Base-by-base conservation (phyloP, 2,329 filamentous ascomycete species). In the Colletotrichum salicis region DNA sequence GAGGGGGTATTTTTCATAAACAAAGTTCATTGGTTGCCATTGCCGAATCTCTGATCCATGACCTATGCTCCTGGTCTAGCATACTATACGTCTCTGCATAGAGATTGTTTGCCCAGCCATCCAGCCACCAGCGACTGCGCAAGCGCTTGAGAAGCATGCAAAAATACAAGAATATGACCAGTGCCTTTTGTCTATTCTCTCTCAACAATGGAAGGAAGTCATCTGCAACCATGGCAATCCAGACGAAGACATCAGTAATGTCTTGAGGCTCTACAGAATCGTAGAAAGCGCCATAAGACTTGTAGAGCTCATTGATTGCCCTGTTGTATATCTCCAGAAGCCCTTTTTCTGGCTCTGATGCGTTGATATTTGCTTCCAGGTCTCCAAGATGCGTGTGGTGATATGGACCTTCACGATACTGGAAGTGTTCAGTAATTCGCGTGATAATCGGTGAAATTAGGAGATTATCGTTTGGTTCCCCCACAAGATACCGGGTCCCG, bases 171-270 rank as follows among this genome's bases (percentile, higher is more conserved):
- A 81, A 81, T 7, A 84, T 80, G 51, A 76, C 76, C 3, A 83
- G 59, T 0, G 79, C 76, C 31, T 78, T 78, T 63, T 78, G 79
- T 19, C 69, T 69, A 15, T 74, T 71, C 5, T 70, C 66, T 22
- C 75, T 75, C 12, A 85, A 68, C 15, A 84, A 74, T 4, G 79
- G 77, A 4, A 84, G 72, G 35, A 83, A 81, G 15, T 80, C 79
- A 33, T 82, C 77, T 1, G 78, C 76, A 10, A 82, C 76, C 41
- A 72, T 66, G 70, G 81, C 83, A 33, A 83, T 76, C 82, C 82
- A 84, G 5, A 82, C 74, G 69, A 84, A 84, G 2, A 82, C 76
- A 65, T 85, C 83, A 1, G 78, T 76, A 29, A 80, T 76, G 52
- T 85, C 83, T 5, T 65, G 72, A 3, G 68, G 65, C 24, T 72